Evolutionary conservation across 2,329 filamentous ascomycete genomes (phyloP).

Genomic region (Epichloe brachyelytri): DNA sequence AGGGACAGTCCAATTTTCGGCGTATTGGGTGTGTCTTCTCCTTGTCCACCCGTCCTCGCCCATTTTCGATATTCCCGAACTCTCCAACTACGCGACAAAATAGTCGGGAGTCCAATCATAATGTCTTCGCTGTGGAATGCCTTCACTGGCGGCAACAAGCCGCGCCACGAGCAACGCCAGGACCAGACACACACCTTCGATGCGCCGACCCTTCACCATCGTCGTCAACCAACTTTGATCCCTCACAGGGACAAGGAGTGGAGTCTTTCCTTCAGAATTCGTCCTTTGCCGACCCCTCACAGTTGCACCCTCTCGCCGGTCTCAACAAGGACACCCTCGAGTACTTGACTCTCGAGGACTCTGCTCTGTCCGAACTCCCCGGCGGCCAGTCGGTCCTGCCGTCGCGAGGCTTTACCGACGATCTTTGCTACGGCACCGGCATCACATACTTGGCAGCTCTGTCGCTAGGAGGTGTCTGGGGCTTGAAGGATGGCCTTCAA

Average conservation of each 20-base stretch:
- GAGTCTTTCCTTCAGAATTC: conserved; percentile 72
- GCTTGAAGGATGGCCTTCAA: conserved; percentile 76
- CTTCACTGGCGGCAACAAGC: conserved; percentile 46
- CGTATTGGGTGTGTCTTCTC: conserved; percentile 5
- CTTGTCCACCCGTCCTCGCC: conserved; percentile 6
- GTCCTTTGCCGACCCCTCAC: conserved; percentile 70
- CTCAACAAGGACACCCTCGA: conserved; percentile 88
- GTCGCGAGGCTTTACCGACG: conserved; percentile 93
- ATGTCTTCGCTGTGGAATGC: conserved; percentile 51
- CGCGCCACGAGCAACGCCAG: conserved; percentile 27
- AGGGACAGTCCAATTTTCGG: conserved; percentile 4
- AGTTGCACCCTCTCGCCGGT: conserved; percentile 85
- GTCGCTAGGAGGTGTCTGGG: conserved; percentile 79
- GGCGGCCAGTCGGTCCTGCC: conserved; percentile 80
- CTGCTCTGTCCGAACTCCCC: conserved; percentile 71
- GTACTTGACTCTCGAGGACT: conserved; percentile 90
- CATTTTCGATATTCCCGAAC: conserved; percentile 3
- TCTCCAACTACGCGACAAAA: neutral
- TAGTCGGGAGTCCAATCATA: conserved; percentile 8
- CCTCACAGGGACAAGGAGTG: conserved; percentile 63
- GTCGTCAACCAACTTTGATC: conserved; percentile 51
- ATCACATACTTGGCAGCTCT: conserved; percentile 86
- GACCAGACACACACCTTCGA: conserved; percentile 16
- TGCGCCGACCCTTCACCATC: conserved; percentile 37
- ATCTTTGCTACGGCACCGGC: conserved; percentile 94